Conservation (phyloP, 2,329 filamentous ascomycete species). For the Fusarium odoratissimum region DNA sequence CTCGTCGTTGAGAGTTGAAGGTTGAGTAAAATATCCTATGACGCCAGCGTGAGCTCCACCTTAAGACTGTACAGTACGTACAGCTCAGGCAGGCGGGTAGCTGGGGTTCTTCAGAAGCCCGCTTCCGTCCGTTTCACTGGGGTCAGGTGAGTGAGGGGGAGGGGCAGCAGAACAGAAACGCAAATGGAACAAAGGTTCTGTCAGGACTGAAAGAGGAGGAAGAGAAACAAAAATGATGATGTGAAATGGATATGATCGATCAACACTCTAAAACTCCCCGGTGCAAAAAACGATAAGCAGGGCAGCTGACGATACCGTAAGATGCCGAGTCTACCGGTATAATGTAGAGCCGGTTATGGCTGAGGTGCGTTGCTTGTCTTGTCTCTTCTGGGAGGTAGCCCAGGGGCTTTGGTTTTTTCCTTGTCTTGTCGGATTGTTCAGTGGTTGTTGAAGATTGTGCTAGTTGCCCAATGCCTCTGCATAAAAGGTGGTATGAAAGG, state of each 20-base stretch:
- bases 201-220: not conserved
- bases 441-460: slow-evolving; percentile 1
- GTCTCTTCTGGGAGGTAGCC: slow-evolving; percentile 14
- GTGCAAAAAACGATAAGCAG: slow-evolving; percentile 7
- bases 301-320: slow-evolving; percentile 26
- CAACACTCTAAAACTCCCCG: not conserved
- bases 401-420: slow-evolving; percentile 5
- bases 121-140: slow-evolving; percentile 10
- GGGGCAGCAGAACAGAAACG: slow-evolving; percentile 20
- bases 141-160: slow-evolving; percentile 39
- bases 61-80: not conserved
- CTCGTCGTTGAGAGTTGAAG: slow-evolving; percentile 10
- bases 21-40: slow-evolving; percentile 36
- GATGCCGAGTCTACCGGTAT: slow-evolving; percentile 27
- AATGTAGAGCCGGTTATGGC: slow-evolving; percentile 20
- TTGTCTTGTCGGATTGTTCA: slow-evolving; percentile 1
- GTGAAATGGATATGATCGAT: not conserved
- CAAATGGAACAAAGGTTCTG: not conserved
- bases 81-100: slow-evolving; percentile 9
- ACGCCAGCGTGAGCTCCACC: slow-evolving; percentile 32
- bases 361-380: not conserved
- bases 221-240: not conserved
- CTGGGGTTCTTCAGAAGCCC: slow-evolving; percentile 22
- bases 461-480: slow-evolving; percentile 7
- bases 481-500: slow-evolving; percentile 1